Base-by-base conservation (phyloP, 768 basidiomycete species). In the Polyporus arcularius region DNA sequence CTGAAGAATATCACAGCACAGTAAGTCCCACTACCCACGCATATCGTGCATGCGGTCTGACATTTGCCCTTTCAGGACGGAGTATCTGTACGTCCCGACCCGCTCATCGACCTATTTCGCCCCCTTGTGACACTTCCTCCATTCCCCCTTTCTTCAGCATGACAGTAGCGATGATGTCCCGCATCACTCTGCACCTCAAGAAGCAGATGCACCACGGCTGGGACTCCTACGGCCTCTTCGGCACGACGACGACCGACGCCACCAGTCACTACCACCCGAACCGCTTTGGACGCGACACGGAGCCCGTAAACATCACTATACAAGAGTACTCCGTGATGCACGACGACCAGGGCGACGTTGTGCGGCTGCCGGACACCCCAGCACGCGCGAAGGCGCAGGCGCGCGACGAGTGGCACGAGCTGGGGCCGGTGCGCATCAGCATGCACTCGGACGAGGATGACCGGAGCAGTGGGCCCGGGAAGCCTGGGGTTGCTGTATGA, bases 161-260 rank as follows among this genome's bases (percentile, higher is more conserved):
- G 31, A 67, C 82, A 72, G 84, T 88, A 9, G 77, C 85, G 0
- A 88, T 87, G 83, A 86, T 87, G 80, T 86, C 85, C 5, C 79
- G 87, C 11, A 87, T 88, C 51, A 87, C 86, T 1, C 77, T 88
- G 28, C 83, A 82, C 68, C 76, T 87, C 14, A 82, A 74, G 71
- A 82, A 80, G 52, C 66, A 68, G 45, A 66, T 62, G 32, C 56
- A 60, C 53, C 28, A 41, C 14, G 40, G 42, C 8, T 48, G 45
- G 47, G 57, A 63, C 53, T 63, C 57, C 16, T 35, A 43, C 41
- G 57, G 48, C 7, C 48, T 63, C 42, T 35, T 54, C 38, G 39
- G 15, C 15, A 15, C 50, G 11, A 35, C 30, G 15, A 46, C 38
- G 21, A 38, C 50, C 30, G 11, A 11, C 12, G 53, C 42, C 49